Base-by-base conservation (phyloP, 208 protist species). In the Naegleria gruberi region DNA sequence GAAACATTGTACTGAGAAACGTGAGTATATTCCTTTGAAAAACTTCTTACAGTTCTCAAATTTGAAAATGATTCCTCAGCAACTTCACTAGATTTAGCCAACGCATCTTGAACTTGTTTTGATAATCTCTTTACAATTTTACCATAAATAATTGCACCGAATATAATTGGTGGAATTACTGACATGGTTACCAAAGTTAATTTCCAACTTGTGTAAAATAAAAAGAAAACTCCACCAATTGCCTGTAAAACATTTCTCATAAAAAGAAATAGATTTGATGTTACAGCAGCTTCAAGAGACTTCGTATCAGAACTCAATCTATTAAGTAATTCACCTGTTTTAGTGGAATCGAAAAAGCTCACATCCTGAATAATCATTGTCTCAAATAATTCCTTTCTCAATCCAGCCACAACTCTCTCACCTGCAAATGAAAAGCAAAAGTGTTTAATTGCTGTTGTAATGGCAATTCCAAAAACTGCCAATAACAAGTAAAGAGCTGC, bases 1-100 rank as follows among this genome's bases (percentile, higher is more conserved):
- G 91, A 91, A 6, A 88, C 87, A 19, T 77, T 23, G 83, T 94
- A 94, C 85, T 93, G 91, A 86, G 85, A 42, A 82, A 90, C 91
- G 82, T 95, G 92, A 45, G 83, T 82, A 89, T 92, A 91, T 91
- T 95, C 93, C 82, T 93, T 92, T 30, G 93, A 94, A 88, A 95
- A 95, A 81, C 93, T 84, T 89, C 92, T 91, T n/a, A 95, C 93
- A 45, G 93, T 95, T 92, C 93, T 93, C 51, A 95, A 93, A 90
- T 94, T 95, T 26, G 92, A 91, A 91, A 95, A 94, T 15, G 93
- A 91, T 89, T 95, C 93, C 6, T 93, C 94, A 34, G 93, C 92
- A 26, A 91, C 92, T 90, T 91, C 92, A 89, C 93, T 94, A 44
- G 91, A 92, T 91, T 94, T 91, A 89, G 94, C 93, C 44, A 95